These are phyloP conservation scores for Hypsizygus marmoreus DNA, from an alignment of 768 basidiomycete species.

Conservation along the genomic window DNA sequence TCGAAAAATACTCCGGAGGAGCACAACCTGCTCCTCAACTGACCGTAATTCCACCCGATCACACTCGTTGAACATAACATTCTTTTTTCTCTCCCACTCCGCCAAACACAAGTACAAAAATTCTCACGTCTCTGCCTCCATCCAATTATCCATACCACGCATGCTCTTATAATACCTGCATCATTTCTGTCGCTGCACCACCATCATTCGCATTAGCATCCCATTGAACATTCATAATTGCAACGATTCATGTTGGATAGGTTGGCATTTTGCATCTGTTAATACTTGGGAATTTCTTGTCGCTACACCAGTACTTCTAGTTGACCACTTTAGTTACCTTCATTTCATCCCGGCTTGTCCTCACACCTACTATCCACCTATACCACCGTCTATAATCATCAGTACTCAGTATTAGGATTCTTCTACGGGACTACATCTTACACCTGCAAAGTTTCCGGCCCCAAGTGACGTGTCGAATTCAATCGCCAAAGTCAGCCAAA, in stretches of 20 bases:
- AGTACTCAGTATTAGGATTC: background rate
- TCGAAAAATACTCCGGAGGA: slow-evolving; percentile 50
- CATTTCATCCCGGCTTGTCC: slow-evolving; percentile 7
- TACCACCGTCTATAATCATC: slow-evolving; percentile 5
- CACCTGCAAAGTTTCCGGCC: too few species aligned
- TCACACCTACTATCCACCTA: slow-evolving; percentile 1
- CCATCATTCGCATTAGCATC: slow-evolving; percentile 28
- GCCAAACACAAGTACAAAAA: slow-evolving; percentile 10
- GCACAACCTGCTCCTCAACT: slow-evolving; percentile 17
- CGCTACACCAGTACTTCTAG: slow-evolving; percentile 9
- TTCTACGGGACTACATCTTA: too few species aligned
- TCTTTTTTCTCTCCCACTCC: slow-evolving; percentile 21
- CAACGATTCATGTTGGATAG: slow-evolving; percentile 23
- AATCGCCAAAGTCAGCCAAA: slow-evolving; percentile 41
- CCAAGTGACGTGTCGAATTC: slow-evolving; percentile 36
- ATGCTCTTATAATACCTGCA: slow-evolving; percentile 24
- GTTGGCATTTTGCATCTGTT: slow-evolving; percentile 17
- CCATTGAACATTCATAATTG: slow-evolving; percentile 30
- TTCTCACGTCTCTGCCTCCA: slow-evolving; percentile 3
- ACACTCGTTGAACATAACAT: slow-evolving; percentile 25
- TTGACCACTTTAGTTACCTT: slow-evolving; percentile 18
- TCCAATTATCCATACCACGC: slow-evolving; percentile 18
- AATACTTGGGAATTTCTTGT: slow-evolving; percentile 13
- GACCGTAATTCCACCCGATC: slow-evolving; percentile 15
- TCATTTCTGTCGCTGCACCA: slow-evolving; percentile 25